Percentiles rank a stretch among this genome's conserved stretches.
phyloP scores from a whole-genome alignment of 805 yeast species.

The Candida jianshihensis region DNA sequence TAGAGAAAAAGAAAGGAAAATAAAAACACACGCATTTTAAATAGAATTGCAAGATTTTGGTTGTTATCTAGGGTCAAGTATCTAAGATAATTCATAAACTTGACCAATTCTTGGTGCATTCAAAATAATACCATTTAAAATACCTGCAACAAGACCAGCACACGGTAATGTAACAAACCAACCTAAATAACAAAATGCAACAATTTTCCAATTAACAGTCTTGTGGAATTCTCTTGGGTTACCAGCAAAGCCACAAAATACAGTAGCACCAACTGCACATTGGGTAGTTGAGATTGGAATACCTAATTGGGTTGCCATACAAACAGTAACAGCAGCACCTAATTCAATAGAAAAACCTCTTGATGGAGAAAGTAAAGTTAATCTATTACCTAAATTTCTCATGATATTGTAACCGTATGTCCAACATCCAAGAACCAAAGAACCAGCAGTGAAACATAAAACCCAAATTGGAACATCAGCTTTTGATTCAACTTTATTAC shows the following conservation, averaged over 20 bases:
- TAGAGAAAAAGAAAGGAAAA: not conserved
- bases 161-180: slow-evolving; percentile 70
- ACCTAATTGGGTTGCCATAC: slow-evolving; percentile 65
- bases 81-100: slow-evolving; percentile 16
- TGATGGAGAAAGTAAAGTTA: slow-evolving; percentile 71
- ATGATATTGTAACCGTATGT: slow-evolving; percentile 65
- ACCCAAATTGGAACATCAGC: slow-evolving; percentile 68
- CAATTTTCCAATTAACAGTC: slow-evolving; percentile 75
- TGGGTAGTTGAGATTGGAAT: slow-evolving; percentile 78
- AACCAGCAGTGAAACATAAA: slow-evolving; percentile 57
- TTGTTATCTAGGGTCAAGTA: too few relatives aligned
- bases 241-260: slow-evolving; percentile 51
- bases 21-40: slow-evolving; percentile 1
- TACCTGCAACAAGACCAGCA: slow-evolving; percentile 68
- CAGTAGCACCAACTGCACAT: slow-evolving; percentile 73
- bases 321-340: slow-evolving; percentile 71
- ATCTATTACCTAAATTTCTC: slow-evolving; percentile 64
- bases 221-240: slow-evolving; percentile 16
- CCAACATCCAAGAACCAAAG: slow-evolving; percentile 65
- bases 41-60: too few relatives aligned
- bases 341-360: slow-evolving; percentile 73
- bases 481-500: slow-evolving; percentile 37
- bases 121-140: slow-evolving; percentile 53
- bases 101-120: slow-evolving; percentile 52
- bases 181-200: slow-evolving; percentile 61